Evolutionary conservation across 2,329 filamentous ascomycete species (phyloP).

Genomic region (Fonsecaea pedrosoi): DNA sequence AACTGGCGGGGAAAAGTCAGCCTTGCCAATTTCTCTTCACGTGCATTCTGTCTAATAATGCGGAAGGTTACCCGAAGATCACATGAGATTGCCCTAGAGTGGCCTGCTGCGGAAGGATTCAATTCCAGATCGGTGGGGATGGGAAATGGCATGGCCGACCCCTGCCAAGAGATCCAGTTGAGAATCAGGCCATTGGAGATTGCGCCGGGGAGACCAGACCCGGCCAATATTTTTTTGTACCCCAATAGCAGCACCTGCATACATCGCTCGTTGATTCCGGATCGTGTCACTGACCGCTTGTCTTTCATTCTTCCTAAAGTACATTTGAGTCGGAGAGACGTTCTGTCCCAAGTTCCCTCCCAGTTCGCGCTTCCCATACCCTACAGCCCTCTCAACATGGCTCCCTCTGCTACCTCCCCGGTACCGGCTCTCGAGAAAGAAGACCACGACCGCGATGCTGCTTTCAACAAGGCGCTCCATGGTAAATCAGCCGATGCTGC

Average conservation of each 20-base stretch:
- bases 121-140: neutral
- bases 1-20: conserved; percentile 19
- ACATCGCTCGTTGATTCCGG: conserved; percentile 19
- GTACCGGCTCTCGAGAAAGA: conserved; percentile 71
- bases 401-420: conserved; percentile 49
- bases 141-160: neutral
- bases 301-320: conserved; percentile 17
- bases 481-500: conserved; percentile 71
- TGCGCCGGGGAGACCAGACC: neutral
- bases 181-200: conserved; percentile 7
- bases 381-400: conserved; percentile 52
- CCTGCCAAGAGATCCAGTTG: conserved; percentile 15
- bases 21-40: neutral
- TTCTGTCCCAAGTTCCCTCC: neutral
- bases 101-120: conserved; percentile 13
- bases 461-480: conserved; percentile 89
- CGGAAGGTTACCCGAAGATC: neutral
- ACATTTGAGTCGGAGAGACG: neutral
- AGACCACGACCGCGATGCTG: conserved; percentile 83
- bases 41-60: neutral
- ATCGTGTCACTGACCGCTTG: conserved; percentile 19
- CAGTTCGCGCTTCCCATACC: neutral
- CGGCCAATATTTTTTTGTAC: neutral
- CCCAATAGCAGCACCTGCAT: neutral
- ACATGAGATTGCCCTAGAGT: neutral